phyloP scores from a whole-genome alignment of 257 asterid genomes.

The Solanum habrochaites region DNA sequence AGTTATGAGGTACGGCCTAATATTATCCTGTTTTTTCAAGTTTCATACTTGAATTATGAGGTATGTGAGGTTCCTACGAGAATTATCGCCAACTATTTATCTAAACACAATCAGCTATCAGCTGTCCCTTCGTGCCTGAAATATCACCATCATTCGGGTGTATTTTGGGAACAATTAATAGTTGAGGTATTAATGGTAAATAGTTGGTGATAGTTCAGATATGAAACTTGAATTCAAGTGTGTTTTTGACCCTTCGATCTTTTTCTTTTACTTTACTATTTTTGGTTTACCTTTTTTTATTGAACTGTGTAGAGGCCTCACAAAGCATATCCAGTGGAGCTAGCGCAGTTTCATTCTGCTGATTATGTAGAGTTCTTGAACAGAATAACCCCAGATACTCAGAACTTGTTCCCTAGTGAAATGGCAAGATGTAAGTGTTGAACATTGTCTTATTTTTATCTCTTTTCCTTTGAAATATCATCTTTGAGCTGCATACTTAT shows the following conservation, averaged over 20 bases:
- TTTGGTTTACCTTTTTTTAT: neutral
- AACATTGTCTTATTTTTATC: neutral
- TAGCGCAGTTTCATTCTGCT: slow-evolving; percentile 96
- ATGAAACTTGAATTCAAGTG: neutral
- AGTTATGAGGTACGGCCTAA: neutral
- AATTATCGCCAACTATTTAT: neutral
- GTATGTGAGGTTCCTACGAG: neutral
- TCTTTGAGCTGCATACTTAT: neutral
- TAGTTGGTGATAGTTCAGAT: neutral
- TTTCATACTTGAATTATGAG: neutral
- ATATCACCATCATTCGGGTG: neutral
- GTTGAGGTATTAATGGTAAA: neutral
- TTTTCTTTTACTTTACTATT: neutral
- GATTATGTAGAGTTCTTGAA: slow-evolving; percentile 94
- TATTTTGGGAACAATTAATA: neutral
- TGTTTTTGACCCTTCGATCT: neutral
- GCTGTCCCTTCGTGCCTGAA: neutral
- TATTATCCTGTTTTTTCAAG: neutral
- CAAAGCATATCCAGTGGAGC: slow-evolving; percentile 92
- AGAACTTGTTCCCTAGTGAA: slow-evolving; percentile 42
- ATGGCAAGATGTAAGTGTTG: slow-evolving; percentile 50
- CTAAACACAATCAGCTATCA: neutral
- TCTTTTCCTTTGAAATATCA: neutral
- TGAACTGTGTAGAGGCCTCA: slow-evolving; percentile 77
- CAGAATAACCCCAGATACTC: slow-evolving; percentile 72